phyloP scores from a whole-genome alignment of 352 stramenopile genomes.

The Pythium rishiriense region DNA sequence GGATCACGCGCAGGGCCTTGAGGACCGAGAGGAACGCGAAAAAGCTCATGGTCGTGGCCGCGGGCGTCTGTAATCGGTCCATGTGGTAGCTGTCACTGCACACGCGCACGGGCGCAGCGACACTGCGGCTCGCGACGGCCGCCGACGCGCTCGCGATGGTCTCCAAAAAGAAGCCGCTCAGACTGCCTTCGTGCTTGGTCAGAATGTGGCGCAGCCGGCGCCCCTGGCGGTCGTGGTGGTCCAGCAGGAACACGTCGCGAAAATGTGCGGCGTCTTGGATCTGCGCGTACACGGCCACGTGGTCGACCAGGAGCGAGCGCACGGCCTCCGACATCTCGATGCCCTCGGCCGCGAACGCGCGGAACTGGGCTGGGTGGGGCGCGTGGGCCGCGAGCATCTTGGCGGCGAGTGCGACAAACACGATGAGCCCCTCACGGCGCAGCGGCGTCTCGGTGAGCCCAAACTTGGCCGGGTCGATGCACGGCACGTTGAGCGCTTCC shows the following conservation, averaged over 20 bases:
- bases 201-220: slow-evolving; percentile 34
- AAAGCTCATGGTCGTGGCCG: slow-evolving; percentile 23
- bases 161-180: slow-evolving; percentile 50
- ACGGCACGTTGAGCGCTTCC: slow-evolving; percentile 60
- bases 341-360: slow-evolving; percentile 47
- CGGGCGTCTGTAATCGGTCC: background rate
- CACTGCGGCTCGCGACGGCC: too few relatives aligned
- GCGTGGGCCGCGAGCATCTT: slow-evolving; percentile 49
- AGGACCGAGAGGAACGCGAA: slow-evolving; percentile 15
- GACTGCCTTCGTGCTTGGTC: slow-evolving; percentile 29
- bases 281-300: slow-evolving; percentile 58
- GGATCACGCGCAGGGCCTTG: slow-evolving; percentile 12
- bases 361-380: slow-evolving; percentile 34
- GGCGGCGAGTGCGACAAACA: slow-evolving; percentile 49
- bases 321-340: slow-evolving; percentile 63
- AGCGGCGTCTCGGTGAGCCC: slow-evolving; percentile 50
- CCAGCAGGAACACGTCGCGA: slow-evolving; percentile 47
- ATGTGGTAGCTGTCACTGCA: slow-evolving; percentile 12
- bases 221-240: slow-evolving; percentile 10
- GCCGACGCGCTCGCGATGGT: slow-evolving; percentile 9
- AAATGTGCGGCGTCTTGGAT: slow-evolving; percentile 70
- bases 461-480: slow-evolving; percentile 45
- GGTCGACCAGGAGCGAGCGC: slow-evolving; percentile 47
- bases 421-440: slow-evolving; percentile 45
- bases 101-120: background rate